Conservation (phyloP, 176 grass and related monocot genomes). For the Stipa capillata region DNA sequence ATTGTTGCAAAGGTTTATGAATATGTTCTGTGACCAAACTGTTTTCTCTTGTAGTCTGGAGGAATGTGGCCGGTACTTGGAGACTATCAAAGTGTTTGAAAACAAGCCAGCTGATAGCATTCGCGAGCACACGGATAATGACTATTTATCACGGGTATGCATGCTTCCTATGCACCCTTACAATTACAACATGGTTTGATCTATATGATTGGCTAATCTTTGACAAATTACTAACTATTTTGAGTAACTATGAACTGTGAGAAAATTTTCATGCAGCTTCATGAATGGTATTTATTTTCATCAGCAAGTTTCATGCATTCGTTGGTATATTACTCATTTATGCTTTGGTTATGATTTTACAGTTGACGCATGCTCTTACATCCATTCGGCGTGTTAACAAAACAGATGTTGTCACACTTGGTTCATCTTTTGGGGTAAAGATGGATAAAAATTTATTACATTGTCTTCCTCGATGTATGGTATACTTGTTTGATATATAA, state of each 20-base stretch:
- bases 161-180: not conserved
- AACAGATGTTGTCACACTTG: conserved; percentile 88
- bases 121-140: conserved; percentile 71
- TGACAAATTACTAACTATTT: not conserved
- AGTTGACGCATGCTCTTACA: conserved; percentile 80
- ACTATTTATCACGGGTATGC: conserved; percentile 91
- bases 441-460: conserved; percentile 16
- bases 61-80: conserved; percentile 92
- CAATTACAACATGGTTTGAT: not conserved
- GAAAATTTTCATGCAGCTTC: not conserved
- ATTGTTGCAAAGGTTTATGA: not conserved
- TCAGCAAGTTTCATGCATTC: not conserved
- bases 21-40: conserved; percentile 10
- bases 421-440: conserved; percentile 94
- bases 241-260: not conserved
- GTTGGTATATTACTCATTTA: conserved; percentile 1
- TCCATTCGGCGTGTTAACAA: conserved; percentile 82
- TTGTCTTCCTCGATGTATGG: not conserved
- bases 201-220: not conserved
- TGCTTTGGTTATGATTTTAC: conserved; percentile 35
- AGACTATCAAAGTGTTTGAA: conserved; percentile 99
- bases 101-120: conserved; percentile 91
- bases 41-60: conserved; percentile 59
- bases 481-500: not conserved
- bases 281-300: not conserved